Evolutionary conservation across 169 alveolate species (phyloP), one percentile per base, ranked within the genome.

Genomic region (Plasmodium gonderi): DNA sequence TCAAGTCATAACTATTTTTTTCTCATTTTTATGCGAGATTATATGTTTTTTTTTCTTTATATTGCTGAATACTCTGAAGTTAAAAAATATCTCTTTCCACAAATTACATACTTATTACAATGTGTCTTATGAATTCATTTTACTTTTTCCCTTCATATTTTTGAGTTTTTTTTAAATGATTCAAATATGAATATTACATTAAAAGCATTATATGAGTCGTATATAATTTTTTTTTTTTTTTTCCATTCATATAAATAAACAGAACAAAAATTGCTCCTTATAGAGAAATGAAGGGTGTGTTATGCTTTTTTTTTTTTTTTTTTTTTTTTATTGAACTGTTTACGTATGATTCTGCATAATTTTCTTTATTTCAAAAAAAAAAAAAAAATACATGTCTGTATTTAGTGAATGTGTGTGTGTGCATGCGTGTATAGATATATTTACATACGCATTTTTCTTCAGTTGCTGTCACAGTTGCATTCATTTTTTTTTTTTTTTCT

Each of bases 251-350:
- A 64, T 20, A 33, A 77, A 23, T 14, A 54, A 77, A 77, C 72
- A 77, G 85, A 77, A 77, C 72, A 77, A 26, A n/a, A 77, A 47
- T 47, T 17, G 85, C 36, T 47, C 11, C 85, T 33, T 20, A 44
- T 77, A 45, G n/a, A 77, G 36, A 68, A 29, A 31, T 68, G 85
- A 77, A 26, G 38, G 14, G 7, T 47, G 42, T 77, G 38, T 36
- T 31, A 36, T 5, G 33, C 33, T 44, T 42, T 45, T 45, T 45
- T 77, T 1, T 77, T 45, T 45, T 77, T 77, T 77, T 77, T 47
- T 23, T 45, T 77, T 77, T 17, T 23, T n/a, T n/a, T n/a, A n/a
- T n/a, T n/a, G 36, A 54, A 54, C 79, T 68, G 42, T 68, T 29
- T 68, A 68, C n/a, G 49, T 54, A 14, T 54, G 1, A 54, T 11